These are phyloP conservation scores for Ophiostoma piceae DNA, from an alignment of 2,329 filamentous ascomycete genomes.

Conservation along the genomic window DNA sequence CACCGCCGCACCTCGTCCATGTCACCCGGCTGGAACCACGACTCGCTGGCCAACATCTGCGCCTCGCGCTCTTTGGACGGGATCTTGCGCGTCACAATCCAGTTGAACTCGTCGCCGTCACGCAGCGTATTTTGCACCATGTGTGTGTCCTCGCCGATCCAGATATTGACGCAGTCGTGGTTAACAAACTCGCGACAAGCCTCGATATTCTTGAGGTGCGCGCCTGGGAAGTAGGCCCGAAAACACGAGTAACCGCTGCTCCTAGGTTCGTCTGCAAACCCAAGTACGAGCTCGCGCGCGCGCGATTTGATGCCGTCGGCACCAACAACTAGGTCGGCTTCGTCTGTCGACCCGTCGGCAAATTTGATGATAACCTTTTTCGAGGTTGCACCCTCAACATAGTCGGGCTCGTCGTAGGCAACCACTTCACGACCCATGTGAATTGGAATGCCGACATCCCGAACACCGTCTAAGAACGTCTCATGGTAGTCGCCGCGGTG, in stretches of 20 bases:
- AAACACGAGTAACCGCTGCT: conserved; percentile 51
- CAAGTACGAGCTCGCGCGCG: conserved; percentile 47
- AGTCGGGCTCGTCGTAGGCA: neutral
- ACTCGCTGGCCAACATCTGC: conserved; percentile 43
- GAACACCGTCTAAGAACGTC: conserved; percentile 38
- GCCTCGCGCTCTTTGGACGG: conserved; percentile 34
- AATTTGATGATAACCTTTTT: conserved; percentile 30
- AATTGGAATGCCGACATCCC: conserved; percentile 30
- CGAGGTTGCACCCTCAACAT: neutral
- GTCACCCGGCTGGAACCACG: conserved; percentile 45
- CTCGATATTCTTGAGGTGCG: conserved; percentile 32
- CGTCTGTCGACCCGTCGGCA: conserved; percentile 36
- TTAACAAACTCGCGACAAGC: conserved; percentile 39
- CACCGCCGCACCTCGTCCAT: conserved; percentile 40
- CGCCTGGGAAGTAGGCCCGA: conserved; percentile 42
- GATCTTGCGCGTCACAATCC: conserved; percentile 43
- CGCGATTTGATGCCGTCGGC: conserved; percentile 50
- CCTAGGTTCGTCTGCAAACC: conserved; percentile 48
- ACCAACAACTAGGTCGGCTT: conserved; percentile 46
- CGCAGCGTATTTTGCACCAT: conserved; percentile 42
- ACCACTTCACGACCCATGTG: neutral
- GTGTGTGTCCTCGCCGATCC: conserved; percentile 42
- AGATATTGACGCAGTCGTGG: conserved; percentile 43
- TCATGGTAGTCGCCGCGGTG: conserved; percentile 43
- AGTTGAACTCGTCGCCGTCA: conserved; percentile 42